Evolutionary conservation across 1,284 basidiomycete genomes (phyloP), one percentile per base, ranked within the genome.

Genomic region (Cutaneotrichosporon sp.): DNA sequence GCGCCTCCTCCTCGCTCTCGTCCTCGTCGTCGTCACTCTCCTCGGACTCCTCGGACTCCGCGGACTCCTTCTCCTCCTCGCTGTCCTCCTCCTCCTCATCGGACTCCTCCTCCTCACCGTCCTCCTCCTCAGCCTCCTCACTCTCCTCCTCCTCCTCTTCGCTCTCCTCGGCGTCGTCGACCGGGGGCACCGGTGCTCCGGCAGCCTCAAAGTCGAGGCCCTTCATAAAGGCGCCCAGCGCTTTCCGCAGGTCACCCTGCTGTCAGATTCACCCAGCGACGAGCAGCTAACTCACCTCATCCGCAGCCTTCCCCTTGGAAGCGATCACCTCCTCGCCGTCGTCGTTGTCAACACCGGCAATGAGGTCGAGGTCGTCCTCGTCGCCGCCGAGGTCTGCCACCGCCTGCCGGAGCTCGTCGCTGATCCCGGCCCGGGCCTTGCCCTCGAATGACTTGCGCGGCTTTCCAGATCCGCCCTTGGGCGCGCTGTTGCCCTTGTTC

Each of bases 141-240:
- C 64, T 68, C 5, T 65, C 67, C 20, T 65, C 68, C 18, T 69
- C 69, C 6, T 66, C 60, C 2, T 67, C 67, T 16, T 66, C 67
- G 0, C 62, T 69, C 11, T 69, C 71, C 9, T 72, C 73, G 9
- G 68, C 73, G 14, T 70, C 69, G 18, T 69, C 68, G 7, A 61
- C 61, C 29, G 66, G 56, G 11, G 66, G 70, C 2, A 65, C 69
- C 16, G 66, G 67, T 13, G 62, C 60, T 1, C 59, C 67, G 7
- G 69, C 64, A 11, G 64, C 69, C 14, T 13, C 73, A 54, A 86
- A 82, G 66, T 86, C 83, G 42, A 88, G 78, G 1, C 78, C 82
- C 67, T 85, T 84, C 70, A 88, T 80, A 72, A 88, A 86, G 54
- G 83, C 82, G 2, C 84, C 82, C 18, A 89, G 79, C 66, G 87